Evolutionary conservation across 2,329 filamentous ascomycete genomes (phyloP).

Genomic region (Septoria petroselini): DNA sequence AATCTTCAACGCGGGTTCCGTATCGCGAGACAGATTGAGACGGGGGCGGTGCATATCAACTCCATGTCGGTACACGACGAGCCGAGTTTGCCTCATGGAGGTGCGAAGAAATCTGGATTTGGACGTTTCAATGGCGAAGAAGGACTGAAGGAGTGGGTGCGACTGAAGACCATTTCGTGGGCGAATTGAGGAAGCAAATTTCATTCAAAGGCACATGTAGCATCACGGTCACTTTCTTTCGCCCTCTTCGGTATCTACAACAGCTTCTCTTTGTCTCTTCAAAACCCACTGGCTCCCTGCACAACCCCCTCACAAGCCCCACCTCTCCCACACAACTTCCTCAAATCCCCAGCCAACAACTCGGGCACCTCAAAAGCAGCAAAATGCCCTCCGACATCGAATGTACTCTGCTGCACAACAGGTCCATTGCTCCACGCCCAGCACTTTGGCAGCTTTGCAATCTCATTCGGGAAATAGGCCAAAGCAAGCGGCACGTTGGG

Average conservation of each 20-base stretch:
- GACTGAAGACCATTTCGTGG: constrained; percentile 35
- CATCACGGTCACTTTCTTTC: no score
- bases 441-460: constrained; percentile 15
- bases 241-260: no score
- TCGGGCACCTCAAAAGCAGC: constrained; percentile 17
- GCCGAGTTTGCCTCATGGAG: constrained; percentile 46
- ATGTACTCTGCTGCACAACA: constrained; percentile 18
- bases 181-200: neutral
- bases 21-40: constrained; percentile 50
- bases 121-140: constrained; percentile 47
- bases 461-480: constrained; percentile 16
- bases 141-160: constrained; percentile 48
- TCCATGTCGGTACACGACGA: constrained; percentile 50
- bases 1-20: constrained; percentile 52
- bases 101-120: constrained; percentile 48
- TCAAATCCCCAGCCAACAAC: constrained; percentile 14
- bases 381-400: constrained; percentile 18
- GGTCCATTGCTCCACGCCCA: constrained; percentile 17
- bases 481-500: constrained; percentile 9
- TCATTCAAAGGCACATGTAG: no score
- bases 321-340: constrained; percentile 9
- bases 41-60: constrained; percentile 56
- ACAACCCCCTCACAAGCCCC: constrained; percentile 16
- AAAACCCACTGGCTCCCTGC: constrained; percentile 5
- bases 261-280: no score